phyloP scores from a whole-genome alignment of 768 basidiomycete genomes.

The Naganishia randhawae region DNA sequence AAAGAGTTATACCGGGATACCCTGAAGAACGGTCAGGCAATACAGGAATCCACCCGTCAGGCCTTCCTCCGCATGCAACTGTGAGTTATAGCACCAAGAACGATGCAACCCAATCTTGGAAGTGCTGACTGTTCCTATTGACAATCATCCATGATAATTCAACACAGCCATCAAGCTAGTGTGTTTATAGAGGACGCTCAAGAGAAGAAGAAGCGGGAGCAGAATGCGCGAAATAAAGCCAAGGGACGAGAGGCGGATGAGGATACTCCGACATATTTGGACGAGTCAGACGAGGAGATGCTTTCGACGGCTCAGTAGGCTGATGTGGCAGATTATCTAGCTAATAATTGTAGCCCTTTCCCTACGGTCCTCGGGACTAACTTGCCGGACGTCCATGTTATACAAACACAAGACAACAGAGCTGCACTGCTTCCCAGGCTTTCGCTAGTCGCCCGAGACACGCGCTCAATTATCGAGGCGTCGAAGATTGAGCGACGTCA shows the following conservation, averaged over 20 bases:
- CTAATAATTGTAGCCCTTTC: background rate
- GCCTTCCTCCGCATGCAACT: slow-evolving; percentile 27
- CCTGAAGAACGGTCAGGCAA: slow-evolving; percentile 8
- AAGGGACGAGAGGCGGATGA: background rate
- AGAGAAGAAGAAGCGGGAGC: slow-evolving; percentile 11
- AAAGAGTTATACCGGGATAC: slow-evolving; percentile 13
- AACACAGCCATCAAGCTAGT: slow-evolving; percentile 6
- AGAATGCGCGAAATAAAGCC: background rate
- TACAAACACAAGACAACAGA: too few species aligned
- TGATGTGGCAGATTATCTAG: background rate
- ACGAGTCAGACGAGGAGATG: slow-evolving; percentile 16
- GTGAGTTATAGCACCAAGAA: slow-evolving; percentile 9
- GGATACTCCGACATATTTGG: slow-evolving; percentile 5
- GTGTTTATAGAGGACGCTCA: background rate
- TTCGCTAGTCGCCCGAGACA: too few species aligned
- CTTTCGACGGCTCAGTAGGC: slow-evolving; percentile 7
- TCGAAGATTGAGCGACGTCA: too few species aligned
- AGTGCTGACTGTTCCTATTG: too few species aligned
- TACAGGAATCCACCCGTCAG: slow-evolving; percentile 18
- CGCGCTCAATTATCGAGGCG: too few species aligned
- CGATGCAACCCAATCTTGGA: too few species aligned
- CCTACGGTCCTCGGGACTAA: background rate
- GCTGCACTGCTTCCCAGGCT: too few species aligned
- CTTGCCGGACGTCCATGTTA: background rate
- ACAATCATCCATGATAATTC: too few species aligned